Evolutionary conservation across 306 rosid genomes (phyloP).

Genomic region (Lathyrus oleraceus): DNA sequence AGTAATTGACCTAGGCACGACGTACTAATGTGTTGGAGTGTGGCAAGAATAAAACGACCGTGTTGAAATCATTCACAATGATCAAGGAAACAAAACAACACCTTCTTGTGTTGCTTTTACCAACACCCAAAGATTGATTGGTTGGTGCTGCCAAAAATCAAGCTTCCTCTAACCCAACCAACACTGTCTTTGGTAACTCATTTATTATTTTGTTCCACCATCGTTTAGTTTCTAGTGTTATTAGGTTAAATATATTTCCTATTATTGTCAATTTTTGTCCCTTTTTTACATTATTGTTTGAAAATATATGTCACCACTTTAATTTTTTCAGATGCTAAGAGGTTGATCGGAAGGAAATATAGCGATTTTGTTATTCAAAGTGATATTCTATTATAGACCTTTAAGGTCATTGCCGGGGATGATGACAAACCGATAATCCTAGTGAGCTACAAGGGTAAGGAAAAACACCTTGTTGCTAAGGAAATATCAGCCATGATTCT

Average conservation of each 20-base stretch:
- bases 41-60: no score
- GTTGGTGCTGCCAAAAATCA: neutral
- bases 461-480: neutral
- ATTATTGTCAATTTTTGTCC: no score
- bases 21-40: no score
- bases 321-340: neutral
- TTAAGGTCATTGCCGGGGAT: neutral
- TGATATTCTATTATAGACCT: neutral
- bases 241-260: no score
- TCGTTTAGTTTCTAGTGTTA: neutral
- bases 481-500: slow-evolving; percentile 56
- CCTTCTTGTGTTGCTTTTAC: neutral
- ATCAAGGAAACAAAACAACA: neutral
- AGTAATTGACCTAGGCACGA: no score
- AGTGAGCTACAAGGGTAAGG: neutral
- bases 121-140: neutral
- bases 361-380: neutral
- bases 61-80: neutral
- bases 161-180: neutral
- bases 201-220: neutral
- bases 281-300: no score
- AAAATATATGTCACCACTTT: no score
- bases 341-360: neutral
- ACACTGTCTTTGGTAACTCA: neutral
- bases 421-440: neutral